Evolutionary conservation across 345 rosid genomes (phyloP).

Genomic region (Moricandia arvensis): DNA sequence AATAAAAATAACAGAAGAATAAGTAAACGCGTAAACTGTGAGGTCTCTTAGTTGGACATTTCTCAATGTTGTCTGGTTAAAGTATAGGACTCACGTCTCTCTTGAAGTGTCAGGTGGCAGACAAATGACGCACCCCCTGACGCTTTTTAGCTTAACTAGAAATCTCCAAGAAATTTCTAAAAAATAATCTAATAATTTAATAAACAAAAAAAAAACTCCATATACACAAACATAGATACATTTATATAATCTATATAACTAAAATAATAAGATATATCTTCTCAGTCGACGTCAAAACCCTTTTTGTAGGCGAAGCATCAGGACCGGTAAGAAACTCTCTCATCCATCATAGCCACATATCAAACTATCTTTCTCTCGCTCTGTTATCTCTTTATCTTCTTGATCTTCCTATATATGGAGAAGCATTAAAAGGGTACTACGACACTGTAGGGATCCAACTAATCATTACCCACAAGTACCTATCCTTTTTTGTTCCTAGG

Average conservation of each 20-base stretch:
- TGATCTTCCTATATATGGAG: constrained; percentile 64
- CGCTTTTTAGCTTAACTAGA: constrained; percentile 27
- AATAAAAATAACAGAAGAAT: too few relatives aligned
- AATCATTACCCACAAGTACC: constrained; percentile 3
- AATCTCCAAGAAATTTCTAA: constrained; percentile 31
- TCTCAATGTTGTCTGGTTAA: constrained; percentile 16
- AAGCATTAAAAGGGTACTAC: constrained; percentile 22
- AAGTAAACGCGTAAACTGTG: constrained; percentile 12
- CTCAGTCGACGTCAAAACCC: constrained; percentile 52
- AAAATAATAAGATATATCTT: background rate
- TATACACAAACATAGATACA: background rate
- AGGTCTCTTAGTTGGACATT: background rate
- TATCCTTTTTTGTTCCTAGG: constrained; percentile 8
- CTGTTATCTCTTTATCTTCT: constrained; percentile 1
- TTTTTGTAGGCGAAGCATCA: constrained; percentile 70
- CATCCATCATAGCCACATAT: constrained; percentile 25
- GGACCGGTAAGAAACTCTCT: constrained; percentile 63
- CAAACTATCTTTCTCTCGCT: constrained; percentile 20
- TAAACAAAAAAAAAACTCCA: background rate
- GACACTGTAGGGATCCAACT: constrained; percentile 60
- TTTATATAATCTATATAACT: background rate
- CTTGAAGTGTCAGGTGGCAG: constrained; percentile 30
- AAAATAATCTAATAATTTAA: background rate
- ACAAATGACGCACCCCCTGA: constrained; percentile 39
- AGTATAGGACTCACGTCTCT: constrained; percentile 22